Percentiles rank a stretch among this genome's conserved stretches.
phyloP scores from a whole-genome alignment of 371 early-diverging fungal species.

The Lichtheimia ramosa region DNA sequence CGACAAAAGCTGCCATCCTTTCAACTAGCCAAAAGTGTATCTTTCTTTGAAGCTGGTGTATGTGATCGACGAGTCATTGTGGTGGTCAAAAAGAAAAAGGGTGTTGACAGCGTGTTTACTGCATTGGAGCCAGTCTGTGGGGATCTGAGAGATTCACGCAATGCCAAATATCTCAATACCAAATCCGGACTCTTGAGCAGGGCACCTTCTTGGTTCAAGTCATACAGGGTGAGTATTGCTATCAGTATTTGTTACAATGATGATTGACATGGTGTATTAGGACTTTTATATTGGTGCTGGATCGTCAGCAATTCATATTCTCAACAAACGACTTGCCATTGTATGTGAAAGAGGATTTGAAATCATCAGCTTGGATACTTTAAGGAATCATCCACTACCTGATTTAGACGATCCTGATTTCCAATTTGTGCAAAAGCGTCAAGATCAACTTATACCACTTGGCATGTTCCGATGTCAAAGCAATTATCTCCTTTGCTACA shows the following conservation, averaged over 20 bases:
- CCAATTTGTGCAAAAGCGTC: constrained; percentile 32
- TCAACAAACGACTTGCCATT: constrained; percentile 70
- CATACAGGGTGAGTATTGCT: constrained; percentile 18
- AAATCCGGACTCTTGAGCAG: constrained; percentile 46
- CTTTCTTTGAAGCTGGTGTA: constrained; percentile 72
- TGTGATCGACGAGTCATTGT: constrained; percentile 58
- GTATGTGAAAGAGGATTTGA: constrained; percentile 84
- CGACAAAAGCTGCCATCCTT: constrained; percentile 28
- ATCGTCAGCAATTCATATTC: constrained; percentile 64
- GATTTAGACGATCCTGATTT: constrained; percentile 34
- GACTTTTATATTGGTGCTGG: constrained; percentile 87
- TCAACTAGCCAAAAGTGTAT: constrained; percentile 59
- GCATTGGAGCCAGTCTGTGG: constrained; percentile 38
- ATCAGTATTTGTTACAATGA: neutral
- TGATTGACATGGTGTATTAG: constrained; percentile 15
- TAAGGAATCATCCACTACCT: constrained; percentile 55
- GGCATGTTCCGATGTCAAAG: constrained; percentile 81
- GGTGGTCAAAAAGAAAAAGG: constrained; percentile 49
- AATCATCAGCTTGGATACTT: constrained; percentile 76
- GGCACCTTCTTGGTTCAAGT: constrained; percentile 43
- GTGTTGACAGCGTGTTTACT: constrained; percentile 41
- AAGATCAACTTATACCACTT: constrained; percentile 60
- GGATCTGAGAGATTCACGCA: constrained; percentile 37
- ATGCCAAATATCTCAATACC: constrained; percentile 29
- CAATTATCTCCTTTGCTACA: constrained; percentile 86